These are phyloP conservation scores for Acanthamoeba triangularis DNA, from an alignment of 208 protist genomes.

Conservation along the genomic window DNA sequence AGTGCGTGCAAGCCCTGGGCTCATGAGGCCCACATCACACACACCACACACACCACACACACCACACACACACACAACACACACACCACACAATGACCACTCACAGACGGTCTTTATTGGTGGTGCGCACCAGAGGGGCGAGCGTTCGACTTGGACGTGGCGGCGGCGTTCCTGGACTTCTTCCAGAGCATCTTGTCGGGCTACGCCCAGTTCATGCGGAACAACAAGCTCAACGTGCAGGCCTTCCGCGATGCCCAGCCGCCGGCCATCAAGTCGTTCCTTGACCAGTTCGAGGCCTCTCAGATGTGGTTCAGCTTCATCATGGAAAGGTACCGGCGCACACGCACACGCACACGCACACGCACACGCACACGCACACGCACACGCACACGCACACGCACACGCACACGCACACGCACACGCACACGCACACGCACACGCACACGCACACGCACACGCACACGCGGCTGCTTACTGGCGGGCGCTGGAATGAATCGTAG, in stretches of 20 bases:
- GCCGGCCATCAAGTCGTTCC: conserved; percentile 30
- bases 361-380: neutral
- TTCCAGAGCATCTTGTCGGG: conserved; percentile 28
- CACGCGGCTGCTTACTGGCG: neutral
- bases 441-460: neutral
- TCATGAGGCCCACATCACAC: neutral
- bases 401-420: neutral
- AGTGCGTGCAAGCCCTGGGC: neutral
- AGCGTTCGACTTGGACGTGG: conserved; percentile 56
- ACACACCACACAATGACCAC: neutral
- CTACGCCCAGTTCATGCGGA: conserved; percentile 15
- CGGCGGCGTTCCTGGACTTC: conserved; percentile 66
- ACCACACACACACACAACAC: neutral
- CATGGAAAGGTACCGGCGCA: conserved; percentile 18
- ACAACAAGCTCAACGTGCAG: conserved; percentile 60
- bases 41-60: neutral
- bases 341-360: neutral
- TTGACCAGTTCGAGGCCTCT: conserved; percentile 55
- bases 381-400: neutral
- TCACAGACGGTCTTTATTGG: neutral
- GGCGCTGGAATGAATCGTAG: neutral
- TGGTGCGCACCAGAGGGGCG: conserved; percentile 38
- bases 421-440: too few species aligned
- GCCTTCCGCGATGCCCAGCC: conserved; percentile 59
- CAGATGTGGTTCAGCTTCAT: conserved; percentile 77